A percentile compares a stretch with the other conserved stretches of the same genome.
Evolutionary conservation across 2,329 filamentous ascomycete species (phyloP).

Genomic region (Cadophora sp.): DNA sequence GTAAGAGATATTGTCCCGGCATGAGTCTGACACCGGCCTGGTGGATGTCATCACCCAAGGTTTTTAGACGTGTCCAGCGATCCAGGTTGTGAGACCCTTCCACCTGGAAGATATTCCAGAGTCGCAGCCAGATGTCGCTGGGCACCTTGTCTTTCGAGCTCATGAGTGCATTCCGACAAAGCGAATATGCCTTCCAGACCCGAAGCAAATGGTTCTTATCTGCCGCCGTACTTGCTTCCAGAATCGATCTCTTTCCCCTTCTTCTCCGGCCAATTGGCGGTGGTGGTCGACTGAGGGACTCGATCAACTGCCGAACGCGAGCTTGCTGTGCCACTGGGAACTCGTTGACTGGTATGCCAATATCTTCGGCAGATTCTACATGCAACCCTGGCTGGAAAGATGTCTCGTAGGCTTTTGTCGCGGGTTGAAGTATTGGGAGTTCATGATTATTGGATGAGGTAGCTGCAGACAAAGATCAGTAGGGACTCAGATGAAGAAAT

Average conservation of each 20-base stretch:
- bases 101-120: conserved; percentile 66
- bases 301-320: conserved; percentile 13
- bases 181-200: conserved; percentile 57
- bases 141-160: conserved; percentile 60
- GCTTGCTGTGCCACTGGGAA: conserved; percentile 13
- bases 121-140: conserved; percentile 61
- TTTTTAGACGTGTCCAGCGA: conserved; percentile 65
- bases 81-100: conserved; percentile 56
- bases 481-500: neutral
- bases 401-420: neutral
- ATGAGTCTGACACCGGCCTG: conserved; percentile 61
- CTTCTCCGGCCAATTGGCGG: conserved; percentile 3
- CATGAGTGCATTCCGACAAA: conserved; percentile 53
- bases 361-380: neutral
- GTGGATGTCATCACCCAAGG: conserved; percentile 70
- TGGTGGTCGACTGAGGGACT: conserved; percentile 2
- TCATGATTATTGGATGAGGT: neutral
- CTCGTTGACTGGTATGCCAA: neutral
- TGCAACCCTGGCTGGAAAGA: neutral
- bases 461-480: neutral
- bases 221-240: neutral
- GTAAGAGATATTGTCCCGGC: conserved; percentile 65
- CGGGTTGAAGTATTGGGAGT: neutral
- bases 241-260: neutral
- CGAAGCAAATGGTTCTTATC: conserved; percentile 31